phyloP scores from a whole-genome alignment of 331 rosid species.

The Pyrus hybrid region DNA sequence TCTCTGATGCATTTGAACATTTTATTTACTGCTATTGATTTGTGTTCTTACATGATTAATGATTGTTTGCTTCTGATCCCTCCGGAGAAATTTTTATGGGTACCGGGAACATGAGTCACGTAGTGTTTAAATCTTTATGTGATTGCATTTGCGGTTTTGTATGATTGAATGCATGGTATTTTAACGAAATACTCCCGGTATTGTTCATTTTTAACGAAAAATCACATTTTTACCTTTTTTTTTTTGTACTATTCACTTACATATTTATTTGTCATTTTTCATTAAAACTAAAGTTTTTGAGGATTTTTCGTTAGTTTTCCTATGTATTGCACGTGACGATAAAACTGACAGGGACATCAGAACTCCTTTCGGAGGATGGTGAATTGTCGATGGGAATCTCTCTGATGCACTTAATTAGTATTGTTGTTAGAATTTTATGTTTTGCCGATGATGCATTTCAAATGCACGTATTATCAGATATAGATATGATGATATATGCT shows the following conservation, averaged over 20 bases:
- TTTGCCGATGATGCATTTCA: conserved; percentile 48
- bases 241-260: no score
- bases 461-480: conserved; percentile 46
- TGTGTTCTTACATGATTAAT: not conserved
- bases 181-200: no score
- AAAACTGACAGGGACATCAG: conserved; percentile 29
- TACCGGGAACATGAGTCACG: not conserved
- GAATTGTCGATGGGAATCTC: conserved; percentile 12
- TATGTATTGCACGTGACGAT: conserved; percentile 14
- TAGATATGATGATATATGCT: conserved; percentile 37
- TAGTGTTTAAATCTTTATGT: not conserved
- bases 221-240: no score
- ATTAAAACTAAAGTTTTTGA: no score
- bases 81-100: not conserved
- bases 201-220: no score
- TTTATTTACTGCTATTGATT: not conserved
- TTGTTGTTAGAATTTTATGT: no score
- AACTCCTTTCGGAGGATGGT: conserved; percentile 7
- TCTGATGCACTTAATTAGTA: conserved; percentile 12
- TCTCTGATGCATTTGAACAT: conserved; percentile 16
- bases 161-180: not conserved
- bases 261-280: no score
- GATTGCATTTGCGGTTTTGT: not conserved
- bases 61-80: not conserved
- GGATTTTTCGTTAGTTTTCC: no score